A percentile compares a stretch with the other conserved stretches of the same genome.
These are phyloP conservation scores for Phytophthora kernoviae DNA, from an alignment of 352 stramenopile species.

Conservation along the genomic window DNA sequence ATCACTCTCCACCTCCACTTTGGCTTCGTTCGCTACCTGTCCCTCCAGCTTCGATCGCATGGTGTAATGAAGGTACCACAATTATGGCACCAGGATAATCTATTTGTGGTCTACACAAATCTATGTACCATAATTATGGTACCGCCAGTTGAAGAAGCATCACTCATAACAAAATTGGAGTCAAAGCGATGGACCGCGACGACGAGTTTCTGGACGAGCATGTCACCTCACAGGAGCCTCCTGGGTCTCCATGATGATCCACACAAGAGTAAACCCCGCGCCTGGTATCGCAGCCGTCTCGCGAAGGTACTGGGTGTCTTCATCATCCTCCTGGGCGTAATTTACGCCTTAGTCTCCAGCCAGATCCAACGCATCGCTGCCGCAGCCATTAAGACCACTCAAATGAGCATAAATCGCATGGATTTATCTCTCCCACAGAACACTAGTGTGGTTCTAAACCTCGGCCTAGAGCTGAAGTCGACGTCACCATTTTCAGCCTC, in stretches of 20 bases:
- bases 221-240: constrained; percentile 32
- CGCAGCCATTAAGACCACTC: constrained; percentile 58
- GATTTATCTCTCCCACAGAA: constrained; percentile 47
- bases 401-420: constrained; percentile 68
- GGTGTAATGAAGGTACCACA: constrained; percentile 7
- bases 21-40: constrained; percentile 12
- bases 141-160: constrained; percentile 15
- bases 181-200: constrained; percentile 10
- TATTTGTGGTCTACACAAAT: constrained; percentile 4
- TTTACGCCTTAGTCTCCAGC: constrained; percentile 50
- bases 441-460: constrained; percentile 45
- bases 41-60: constrained; percentile 21
- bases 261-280: not conserved
- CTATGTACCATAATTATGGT: too few species aligned
- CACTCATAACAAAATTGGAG: not conserved
- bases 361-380: constrained; percentile 63
- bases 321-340: constrained; percentile 35
- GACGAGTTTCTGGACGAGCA: constrained; percentile 34
- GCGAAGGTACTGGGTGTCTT: constrained; percentile 11
- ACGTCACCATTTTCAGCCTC: constrained; percentile 55
- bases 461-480: constrained; percentile 56
- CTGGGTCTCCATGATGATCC: constrained; percentile 25
- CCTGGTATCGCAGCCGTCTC: constrained; percentile 34
- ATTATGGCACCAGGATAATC: too few species aligned
- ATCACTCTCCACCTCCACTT: constrained; percentile 19